These are phyloP conservation scores for Pseudocercospora fijiensis DNA, from an alignment of 2,329 filamentous ascomycete genomes.

Conservation along the genomic window DNA sequence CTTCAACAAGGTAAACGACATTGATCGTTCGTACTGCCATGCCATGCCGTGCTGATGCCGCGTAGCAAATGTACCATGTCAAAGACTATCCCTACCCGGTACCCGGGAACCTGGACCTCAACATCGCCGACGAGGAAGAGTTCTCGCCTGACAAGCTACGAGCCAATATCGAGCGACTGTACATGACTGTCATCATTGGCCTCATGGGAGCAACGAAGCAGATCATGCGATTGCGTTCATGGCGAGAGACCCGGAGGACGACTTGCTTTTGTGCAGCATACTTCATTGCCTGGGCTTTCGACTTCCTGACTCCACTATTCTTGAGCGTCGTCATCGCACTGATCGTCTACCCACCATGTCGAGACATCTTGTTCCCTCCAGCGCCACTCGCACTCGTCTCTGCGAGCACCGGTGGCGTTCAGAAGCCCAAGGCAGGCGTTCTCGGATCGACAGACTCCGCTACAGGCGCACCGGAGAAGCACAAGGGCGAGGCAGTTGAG, in stretches of 20 bases:
- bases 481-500: slow-evolving; percentile 80
- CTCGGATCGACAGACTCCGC: slow-evolving; percentile 73
- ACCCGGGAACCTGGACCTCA: slow-evolving; percentile 72
- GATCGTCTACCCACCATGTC: slow-evolving; percentile 63
- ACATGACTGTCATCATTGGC: slow-evolving; percentile 73
- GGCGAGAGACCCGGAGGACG: slow-evolving; percentile 71
- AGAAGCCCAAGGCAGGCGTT: slow-evolving; percentile 74
- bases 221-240: slow-evolving; percentile 72
- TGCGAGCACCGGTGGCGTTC: slow-evolving; percentile 67
- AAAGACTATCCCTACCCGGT: slow-evolving; percentile 62
- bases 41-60: not conserved
- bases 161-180: slow-evolving; percentile 73
- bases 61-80: slow-evolving; percentile 66
- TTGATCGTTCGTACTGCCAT: no score
- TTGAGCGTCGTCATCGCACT: slow-evolving; percentile 61
- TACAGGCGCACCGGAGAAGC: slow-evolving; percentile 78
- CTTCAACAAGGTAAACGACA: slow-evolving; percentile 78
- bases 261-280: slow-evolving; percentile 63
- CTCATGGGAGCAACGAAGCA: slow-evolving; percentile 70
- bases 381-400: slow-evolving; percentile 73
- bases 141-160: slow-evolving; percentile 83
- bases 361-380: slow-evolving; percentile 69
- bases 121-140: slow-evolving; percentile 77
- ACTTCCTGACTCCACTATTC: slow-evolving; percentile 66
- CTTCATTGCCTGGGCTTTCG: slow-evolving; percentile 67